phyloP scores from a whole-genome alignment of 306 rosid species.

The Carpinus viminea region DNA sequence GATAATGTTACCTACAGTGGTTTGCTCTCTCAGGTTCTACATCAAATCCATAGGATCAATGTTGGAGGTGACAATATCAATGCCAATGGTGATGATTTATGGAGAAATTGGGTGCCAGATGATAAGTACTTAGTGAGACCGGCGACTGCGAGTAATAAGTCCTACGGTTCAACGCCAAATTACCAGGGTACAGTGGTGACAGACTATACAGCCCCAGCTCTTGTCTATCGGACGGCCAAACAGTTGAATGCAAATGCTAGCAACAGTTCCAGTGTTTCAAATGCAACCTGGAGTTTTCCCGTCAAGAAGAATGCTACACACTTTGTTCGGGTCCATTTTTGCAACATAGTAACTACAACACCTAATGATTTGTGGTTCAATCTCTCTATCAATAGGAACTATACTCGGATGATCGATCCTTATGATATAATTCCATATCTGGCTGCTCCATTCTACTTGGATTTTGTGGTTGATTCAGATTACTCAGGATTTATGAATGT shows the following conservation, averaged over 20 bases:
- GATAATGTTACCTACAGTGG: not conserved
- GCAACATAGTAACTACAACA: not conserved
- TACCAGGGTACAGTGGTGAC: not conserved
- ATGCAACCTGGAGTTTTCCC: conserved; percentile 34
- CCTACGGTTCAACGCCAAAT: fast-evolving
- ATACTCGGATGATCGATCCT: fast-evolving
- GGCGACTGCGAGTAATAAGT: not conserved
- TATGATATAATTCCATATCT: fast-evolving
- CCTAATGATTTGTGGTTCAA: fast-evolving
- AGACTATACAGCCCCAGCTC: conserved; percentile 17
- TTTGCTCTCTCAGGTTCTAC: conserved; percentile 22
- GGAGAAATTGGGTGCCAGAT: conserved; percentile 44
- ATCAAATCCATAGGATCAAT: conserved; percentile 33
- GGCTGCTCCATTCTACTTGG: conserved; percentile 29
- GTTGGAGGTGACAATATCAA: conserved; percentile 29
- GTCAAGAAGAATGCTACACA: conserved; percentile 28
- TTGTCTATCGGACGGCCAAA: conserved; percentile 34
- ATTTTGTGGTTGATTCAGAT: conserved; percentile 37
- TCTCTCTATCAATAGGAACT: conserved; percentile 1
- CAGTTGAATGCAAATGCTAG: fast-evolving
- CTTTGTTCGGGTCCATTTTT: conserved; percentile 44
- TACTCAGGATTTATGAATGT: conserved; percentile 16
- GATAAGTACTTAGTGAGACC: conserved; percentile 7
- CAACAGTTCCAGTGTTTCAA: not conserved
- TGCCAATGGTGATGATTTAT: conserved; percentile 8